Evolutionary conservation across 2,329 filamentous ascomycete genomes (phyloP), one percentile per base, ranked within the genome.

Genomic region (Alternaria rosae): DNA sequence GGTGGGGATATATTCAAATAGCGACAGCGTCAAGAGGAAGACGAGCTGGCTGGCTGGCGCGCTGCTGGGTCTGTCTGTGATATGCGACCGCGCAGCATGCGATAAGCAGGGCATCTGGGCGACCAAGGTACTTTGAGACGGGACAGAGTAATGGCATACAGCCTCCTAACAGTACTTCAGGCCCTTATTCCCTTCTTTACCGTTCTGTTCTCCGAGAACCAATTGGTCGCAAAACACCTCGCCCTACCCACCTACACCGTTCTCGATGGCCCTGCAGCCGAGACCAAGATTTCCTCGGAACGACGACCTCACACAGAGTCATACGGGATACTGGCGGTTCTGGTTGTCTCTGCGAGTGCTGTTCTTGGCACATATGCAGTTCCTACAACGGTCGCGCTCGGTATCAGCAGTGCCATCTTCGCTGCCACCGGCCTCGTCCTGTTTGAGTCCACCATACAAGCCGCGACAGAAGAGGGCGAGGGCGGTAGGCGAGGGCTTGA

Each of bases 81-180:
- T 84, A 38, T 83, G 82, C 72, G 81, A 83, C 64, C 68, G 82
- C 56, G 78, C 77, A 20, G 79, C 81, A n/a, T 77, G 78, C 65
- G 80, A 82, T 62, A 78, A 77, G 54, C 73, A 78, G 61, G 79
- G 78, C 42, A 77, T 82, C n/a, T 80, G 81, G 78, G 79, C 80
- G 74, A 79, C 79, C 21, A 83, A 84, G 80, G 82, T 83, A 69
- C 44, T 21, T 51, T 12, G 20, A 30, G 21, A 44, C n/a, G n/a
- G 44, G 28, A 20, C 8, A 51, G 3, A 25, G 17, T 6, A 2
- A 26, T 4, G 3, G 6, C 5, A 17, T 3, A 3, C 25, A n/a
- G 8, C 35, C 23, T 43, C 42, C 52, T 71, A 48, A 71, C 52
- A 9, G 3, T 12, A 5, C 3, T 26, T n/a, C 51, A 80, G 79